A percentile compares a stretch with the other conserved stretches of the same genome.
Evolutionary conservation across 2,329 filamentous ascomycete genomes (phyloP).

Genomic region (Fusarium caatingaense): DNA sequence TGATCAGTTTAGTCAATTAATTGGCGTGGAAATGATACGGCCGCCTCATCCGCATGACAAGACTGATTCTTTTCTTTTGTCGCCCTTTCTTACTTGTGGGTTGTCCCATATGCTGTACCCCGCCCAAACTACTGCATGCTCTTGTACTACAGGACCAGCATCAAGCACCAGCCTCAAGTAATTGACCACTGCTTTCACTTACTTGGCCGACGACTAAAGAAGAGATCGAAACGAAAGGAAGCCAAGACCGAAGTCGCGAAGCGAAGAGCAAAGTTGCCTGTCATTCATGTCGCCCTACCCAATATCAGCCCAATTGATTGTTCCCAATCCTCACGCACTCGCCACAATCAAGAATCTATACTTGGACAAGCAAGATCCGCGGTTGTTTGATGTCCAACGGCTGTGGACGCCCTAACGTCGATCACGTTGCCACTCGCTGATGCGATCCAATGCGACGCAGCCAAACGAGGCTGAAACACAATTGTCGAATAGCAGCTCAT

Average conservation of each 20-base stretch:
- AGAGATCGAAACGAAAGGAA: not conserved
- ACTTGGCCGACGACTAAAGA: conserved; percentile 13
- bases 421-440: conserved; percentile 43
- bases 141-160: conserved; percentile 5
- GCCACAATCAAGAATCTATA: conserved; percentile 22
- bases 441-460: conserved; percentile 38
- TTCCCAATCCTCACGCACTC: conserved; percentile 12
- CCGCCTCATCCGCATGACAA: not conserved
- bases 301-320: conserved; percentile 31
- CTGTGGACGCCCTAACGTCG: conserved; percentile 28
- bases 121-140: conserved; percentile 6
- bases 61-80: conserved; percentile 25
- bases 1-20: conserved; percentile 6
- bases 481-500: conserved; percentile 32
- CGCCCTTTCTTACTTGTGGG: conserved; percentile 6
- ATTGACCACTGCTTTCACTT: not conserved
- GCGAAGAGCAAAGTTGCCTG: not conserved
- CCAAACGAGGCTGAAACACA: conserved; percentile 39
- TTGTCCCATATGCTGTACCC: not conserved
- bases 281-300: conserved; percentile 33
- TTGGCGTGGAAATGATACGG: conserved; percentile 1
- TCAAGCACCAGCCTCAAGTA: not conserved
- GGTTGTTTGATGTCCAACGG: conserved; percentile 28
- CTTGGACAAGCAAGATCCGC: conserved; percentile 1
- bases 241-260: not conserved